A percentile compares a stretch with the other conserved stretches of the same genome.
phyloP scores from a whole-genome alignment of 257 asterid species.

The Cruciata laevipes region DNA sequence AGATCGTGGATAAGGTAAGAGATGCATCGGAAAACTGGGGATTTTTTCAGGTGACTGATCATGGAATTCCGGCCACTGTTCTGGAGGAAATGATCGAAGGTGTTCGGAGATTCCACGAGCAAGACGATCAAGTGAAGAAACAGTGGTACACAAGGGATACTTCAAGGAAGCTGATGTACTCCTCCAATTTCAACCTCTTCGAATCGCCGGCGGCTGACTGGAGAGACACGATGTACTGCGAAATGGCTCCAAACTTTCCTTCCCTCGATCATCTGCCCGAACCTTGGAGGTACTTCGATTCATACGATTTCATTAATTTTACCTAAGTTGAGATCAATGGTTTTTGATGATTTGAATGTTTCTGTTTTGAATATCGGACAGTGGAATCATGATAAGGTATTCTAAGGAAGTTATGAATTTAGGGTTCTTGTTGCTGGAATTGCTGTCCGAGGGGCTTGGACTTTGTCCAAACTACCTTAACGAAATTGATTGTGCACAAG shows the following conservation, averaged over 20 bases:
- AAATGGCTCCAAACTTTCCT: conserved; percentile 31
- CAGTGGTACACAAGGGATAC: conserved; percentile 23
- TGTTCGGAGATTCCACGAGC: conserved; percentile 18
- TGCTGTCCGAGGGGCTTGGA: conserved; percentile 59
- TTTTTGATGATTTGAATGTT: background rate
- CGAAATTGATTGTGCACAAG: conserved; percentile 25
- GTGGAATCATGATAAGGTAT: background rate
- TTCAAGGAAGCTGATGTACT: conserved; percentile 14
- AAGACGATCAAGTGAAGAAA: conserved; percentile 17
- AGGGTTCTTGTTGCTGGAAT: conserved; percentile 34
- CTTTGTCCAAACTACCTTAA: conserved; percentile 33
- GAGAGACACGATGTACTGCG: conserved; percentile 37
- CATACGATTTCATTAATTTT: too few species aligned
- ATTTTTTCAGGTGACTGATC: conserved; percentile 24
- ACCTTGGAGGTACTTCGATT: conserved; percentile 17
- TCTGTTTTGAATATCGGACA: background rate
- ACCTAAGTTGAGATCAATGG: background rate
- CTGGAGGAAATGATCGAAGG: conserved; percentile 24
- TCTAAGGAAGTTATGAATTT: conserved; percentile 29
- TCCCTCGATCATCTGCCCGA: conserved; percentile 20
- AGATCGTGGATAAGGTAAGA: conserved; percentile 6
- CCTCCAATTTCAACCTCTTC: conserved; percentile 22
- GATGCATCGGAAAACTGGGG: conserved; percentile 25
- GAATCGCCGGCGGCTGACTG: conserved; percentile 19
- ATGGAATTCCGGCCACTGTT: conserved; percentile 14